A percentile compares a stretch with the other conserved stretches of the same genome.
Conservation (phyloP, 441 rosid genomes). For the Melastoma candidum region DNA sequence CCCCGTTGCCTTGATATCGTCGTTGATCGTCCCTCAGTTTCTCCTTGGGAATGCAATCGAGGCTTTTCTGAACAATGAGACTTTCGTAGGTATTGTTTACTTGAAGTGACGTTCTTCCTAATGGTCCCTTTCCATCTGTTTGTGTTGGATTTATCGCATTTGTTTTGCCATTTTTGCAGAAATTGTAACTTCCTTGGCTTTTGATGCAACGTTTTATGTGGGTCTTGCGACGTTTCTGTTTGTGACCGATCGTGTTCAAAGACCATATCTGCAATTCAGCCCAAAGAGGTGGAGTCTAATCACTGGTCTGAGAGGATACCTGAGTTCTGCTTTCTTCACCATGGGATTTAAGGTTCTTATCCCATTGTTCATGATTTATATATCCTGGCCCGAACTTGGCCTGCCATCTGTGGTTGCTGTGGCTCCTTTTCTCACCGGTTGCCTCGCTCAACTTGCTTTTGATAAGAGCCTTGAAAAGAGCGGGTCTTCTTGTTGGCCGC, state of each 20-base stretch:
- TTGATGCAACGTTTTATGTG: conserved; percentile 53
- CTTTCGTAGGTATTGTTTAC: conserved; percentile 32
- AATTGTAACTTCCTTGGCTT: conserved; percentile 40
- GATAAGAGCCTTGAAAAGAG: conserved; percentile 42
- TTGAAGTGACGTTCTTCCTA: background rate
- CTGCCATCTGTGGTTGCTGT: conserved; percentile 55
- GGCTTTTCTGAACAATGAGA: conserved; percentile 36
- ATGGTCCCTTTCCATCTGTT: too few species aligned
- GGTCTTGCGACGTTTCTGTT: conserved; percentile 58
- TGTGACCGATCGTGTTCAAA: conserved; percentile 54
- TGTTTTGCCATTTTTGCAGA: conserved; percentile 37
- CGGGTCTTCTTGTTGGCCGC: conserved; percentile 74
- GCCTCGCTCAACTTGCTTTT: conserved; percentile 55
- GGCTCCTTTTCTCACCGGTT: conserved; percentile 61
- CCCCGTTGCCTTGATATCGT: conserved; percentile 53
- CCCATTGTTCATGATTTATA: conserved; percentile 41
- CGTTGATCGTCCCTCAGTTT: conserved; percentile 65
- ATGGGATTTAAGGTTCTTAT: conserved; percentile 56
- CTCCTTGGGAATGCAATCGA: conserved; percentile 46
- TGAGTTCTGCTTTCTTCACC: conserved; percentile 42
- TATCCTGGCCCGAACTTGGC: conserved; percentile 67
- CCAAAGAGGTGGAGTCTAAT: conserved; percentile 79
- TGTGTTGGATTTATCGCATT: background rate
- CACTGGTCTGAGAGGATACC: conserved; percentile 73
- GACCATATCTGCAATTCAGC: conserved; percentile 75